A percentile compares a stretch with the other conserved stretches of the same genome.
phyloP scores from a whole-genome alignment of 1,284 basidiomycete genomes.

The Moesziomyces globuligerus region DNA sequence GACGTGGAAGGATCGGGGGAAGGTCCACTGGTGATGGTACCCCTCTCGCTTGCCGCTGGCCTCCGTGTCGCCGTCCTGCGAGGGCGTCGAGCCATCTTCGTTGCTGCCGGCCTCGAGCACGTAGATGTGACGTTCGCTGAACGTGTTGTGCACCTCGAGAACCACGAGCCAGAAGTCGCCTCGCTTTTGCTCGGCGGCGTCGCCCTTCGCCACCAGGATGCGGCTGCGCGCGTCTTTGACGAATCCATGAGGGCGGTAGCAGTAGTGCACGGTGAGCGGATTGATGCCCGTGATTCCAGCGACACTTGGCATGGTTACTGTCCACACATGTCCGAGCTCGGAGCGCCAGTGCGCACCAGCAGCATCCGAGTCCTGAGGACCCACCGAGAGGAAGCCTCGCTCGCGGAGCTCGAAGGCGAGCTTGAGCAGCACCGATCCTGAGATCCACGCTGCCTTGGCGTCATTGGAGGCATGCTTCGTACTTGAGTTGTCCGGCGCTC shows the following conservation, averaged over 20 bases:
- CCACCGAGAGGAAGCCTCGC: conserved; percentile 20
- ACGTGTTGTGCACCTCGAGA: conserved; percentile 82
- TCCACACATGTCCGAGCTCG: conserved; percentile 50
- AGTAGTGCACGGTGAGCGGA: conserved; percentile 79
- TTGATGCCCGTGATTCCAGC: conserved; percentile 79
- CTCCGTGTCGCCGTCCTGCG: neutral
- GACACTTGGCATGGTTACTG: conserved; percentile 76
- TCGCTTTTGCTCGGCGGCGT: conserved; percentile 1
- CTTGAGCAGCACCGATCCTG: conserved; percentile 48
- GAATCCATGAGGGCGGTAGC: conserved; percentile 69
- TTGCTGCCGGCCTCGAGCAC: conserved; percentile 68
- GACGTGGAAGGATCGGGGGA: conserved; percentile 79
- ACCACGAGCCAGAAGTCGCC: conserved; percentile 70
- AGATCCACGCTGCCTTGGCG: conserved; percentile 27
- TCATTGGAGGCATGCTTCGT: neutral
- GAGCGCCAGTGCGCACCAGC: conserved; percentile 8
- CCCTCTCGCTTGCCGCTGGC: conserved; percentile 5
- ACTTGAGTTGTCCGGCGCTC: no score
- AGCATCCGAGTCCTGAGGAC: conserved; percentile 43
- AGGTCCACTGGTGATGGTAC: conserved; percentile 78
- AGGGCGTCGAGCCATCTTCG: conserved; percentile 64
- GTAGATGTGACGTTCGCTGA: conserved; percentile 78
- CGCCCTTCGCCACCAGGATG: neutral
- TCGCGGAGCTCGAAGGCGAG: conserved; percentile 51
- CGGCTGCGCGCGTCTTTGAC: neutral